Conservation (phyloP, 805 yeast species). For the Wickerhamomyces ciferrii region DNA sequence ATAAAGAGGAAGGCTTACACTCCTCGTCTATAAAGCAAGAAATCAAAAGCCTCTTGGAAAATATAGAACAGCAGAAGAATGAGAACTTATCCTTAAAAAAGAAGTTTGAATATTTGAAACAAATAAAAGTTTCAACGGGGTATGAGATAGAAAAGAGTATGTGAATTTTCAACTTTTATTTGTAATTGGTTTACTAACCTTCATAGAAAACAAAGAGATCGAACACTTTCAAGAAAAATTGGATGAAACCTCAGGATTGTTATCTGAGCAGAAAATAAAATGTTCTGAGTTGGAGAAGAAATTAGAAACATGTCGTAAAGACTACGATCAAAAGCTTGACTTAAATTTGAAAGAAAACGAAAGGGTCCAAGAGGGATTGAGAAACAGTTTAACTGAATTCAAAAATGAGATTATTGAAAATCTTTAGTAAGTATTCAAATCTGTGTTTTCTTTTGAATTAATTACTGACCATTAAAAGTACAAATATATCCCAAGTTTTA, state of each 20-base stretch:
- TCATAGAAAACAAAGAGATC: conserved; percentile 26
- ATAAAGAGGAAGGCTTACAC: conserved; percentile 15
- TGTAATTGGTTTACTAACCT: neutral
- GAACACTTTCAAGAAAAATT: conserved; percentile 28
- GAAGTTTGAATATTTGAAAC: conserved; percentile 19
- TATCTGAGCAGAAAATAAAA: conserved; percentile 41
- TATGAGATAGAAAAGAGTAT: conserved; percentile 20
- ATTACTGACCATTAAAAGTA: neutral
- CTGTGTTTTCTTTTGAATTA: neutral
- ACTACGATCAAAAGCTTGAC: conserved; percentile 8
- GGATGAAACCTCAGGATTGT: conserved; percentile 38
- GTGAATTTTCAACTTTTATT: neutral
- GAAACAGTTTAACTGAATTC: neutral
- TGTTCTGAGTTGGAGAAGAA: conserved; percentile 22
- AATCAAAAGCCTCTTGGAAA: conserved; percentile 11
- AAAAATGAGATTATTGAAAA: neutral
- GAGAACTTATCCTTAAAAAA: conserved; percentile 7
- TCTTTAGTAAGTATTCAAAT: neutral
- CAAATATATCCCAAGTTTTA: neutral
- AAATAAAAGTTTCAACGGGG: conserved; percentile 13
- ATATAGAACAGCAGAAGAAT: conserved; percentile 6
- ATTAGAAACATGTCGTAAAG: conserved; percentile 12
- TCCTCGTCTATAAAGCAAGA: conserved; percentile 20
- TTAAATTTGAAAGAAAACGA: neutral
- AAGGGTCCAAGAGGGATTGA: neutral